Evolutionary conservation across 768 basidiomycete species (phyloP).

Genomic region (Gloeopeniophorella convolvens): DNA sequence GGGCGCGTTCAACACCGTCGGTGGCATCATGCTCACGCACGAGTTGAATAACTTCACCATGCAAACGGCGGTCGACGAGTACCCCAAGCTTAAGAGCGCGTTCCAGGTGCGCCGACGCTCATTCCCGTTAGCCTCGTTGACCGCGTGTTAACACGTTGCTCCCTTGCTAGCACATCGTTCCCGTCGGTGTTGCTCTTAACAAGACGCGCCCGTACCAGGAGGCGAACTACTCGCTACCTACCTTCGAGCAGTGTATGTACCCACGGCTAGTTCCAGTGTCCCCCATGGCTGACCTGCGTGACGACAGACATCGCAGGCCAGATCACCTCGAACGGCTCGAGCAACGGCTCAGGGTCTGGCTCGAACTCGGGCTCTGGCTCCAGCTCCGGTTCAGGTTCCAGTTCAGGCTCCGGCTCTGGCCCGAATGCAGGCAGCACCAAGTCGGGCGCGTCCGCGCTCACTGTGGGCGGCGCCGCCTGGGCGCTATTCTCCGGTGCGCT

Average conservation of each 20-base stretch:
- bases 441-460: too few relatives aligned
- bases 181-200: constrained; percentile 47
- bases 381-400: too few relatives aligned
- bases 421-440: too few relatives aligned
- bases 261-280: constrained; percentile 15
- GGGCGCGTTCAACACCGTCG: constrained; percentile 22
- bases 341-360: background rate
- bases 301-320: background rate
- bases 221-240: constrained; percentile 34
- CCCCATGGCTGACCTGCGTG: too few relatives aligned
- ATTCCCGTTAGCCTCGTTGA: background rate
- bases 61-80: constrained; percentile 50
- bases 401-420: too few relatives aligned
- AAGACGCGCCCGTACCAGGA: constrained; percentile 48
- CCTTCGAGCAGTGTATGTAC: constrained; percentile 43
- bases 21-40: constrained; percentile 50
- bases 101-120: constrained; percentile 35
- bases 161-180: constrained; percentile 36
- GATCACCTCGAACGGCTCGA: background rate
- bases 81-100: constrained; percentile 36
- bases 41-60: constrained; percentile 59
- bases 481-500: too few relatives aligned
- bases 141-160: background rate
- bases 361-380: background rate
- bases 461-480: too few relatives aligned